Conservation (phyloP, 306 rosid genomes). For the Malus asiatica region DNA sequence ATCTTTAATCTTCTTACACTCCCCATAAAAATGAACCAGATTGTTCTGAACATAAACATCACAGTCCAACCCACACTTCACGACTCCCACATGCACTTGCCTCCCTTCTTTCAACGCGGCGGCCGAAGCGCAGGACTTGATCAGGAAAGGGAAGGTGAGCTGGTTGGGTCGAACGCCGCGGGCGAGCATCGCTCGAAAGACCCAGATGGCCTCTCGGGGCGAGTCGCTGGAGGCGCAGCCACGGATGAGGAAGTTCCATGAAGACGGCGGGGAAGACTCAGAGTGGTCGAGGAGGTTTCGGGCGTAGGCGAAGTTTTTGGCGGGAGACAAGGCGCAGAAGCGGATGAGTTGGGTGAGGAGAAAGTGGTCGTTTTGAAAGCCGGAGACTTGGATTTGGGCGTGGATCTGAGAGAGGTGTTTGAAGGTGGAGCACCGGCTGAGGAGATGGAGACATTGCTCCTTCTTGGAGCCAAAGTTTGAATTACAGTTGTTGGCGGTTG, state of each 20-base stretch:
- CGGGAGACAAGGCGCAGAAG: conserved; percentile 43
- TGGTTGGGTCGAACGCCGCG: conserved; percentile 46
- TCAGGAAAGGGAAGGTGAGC: conserved; percentile 62
- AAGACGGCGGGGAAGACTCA: conserved; percentile 29
- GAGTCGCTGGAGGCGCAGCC: conserved; percentile 54
- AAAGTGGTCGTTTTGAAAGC: conserved; percentile 42
- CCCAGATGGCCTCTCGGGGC: conserved; percentile 43
- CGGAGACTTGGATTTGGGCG: conserved; percentile 49
- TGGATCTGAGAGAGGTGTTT: conserved; percentile 57
- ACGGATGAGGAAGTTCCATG: conserved; percentile 74
- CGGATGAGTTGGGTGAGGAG: conserved; percentile 55
- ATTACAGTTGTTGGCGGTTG: conserved; percentile 1
- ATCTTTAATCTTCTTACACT: conserved; percentile 47
- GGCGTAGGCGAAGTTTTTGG: conserved; percentile 42
- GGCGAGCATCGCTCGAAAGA: conserved; percentile 48
- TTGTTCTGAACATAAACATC: conserved; percentile 72
- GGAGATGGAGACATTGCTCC: conserved; percentile 51
- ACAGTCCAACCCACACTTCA: conserved; percentile 57
- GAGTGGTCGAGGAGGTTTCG: conserved; percentile 34
- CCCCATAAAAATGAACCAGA: conserved; percentile 56
- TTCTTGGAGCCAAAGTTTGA: conserved; percentile 26
- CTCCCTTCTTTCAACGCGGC: conserved; percentile 44
- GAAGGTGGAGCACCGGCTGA: conserved; percentile 35
- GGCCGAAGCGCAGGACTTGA: conserved; percentile 54
- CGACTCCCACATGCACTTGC: conserved; percentile 48